Evolutionary conservation across 1,284 basidiomycete species (phyloP).

Genomic region (Pholiota adiposa): DNA sequence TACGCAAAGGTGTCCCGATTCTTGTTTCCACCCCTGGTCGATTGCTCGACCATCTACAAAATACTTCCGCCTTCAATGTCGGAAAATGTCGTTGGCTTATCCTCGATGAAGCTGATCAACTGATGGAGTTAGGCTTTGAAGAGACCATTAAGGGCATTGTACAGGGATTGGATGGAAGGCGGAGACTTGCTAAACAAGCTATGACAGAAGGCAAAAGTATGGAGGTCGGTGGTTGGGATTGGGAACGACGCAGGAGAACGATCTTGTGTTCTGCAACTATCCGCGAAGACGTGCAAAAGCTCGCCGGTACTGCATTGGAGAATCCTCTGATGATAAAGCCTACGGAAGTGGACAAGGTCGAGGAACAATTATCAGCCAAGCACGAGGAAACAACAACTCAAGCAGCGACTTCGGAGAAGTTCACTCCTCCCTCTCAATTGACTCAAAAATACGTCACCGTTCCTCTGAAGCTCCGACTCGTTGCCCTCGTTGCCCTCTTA

Average conservation of each 20-base stretch:
- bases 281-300: slow-evolving; percentile 90
- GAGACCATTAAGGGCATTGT: slow-evolving; percentile 90
- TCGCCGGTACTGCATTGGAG: slow-evolving; percentile 83
- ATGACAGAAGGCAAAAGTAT: slow-evolving; percentile 69
- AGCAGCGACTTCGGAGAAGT: slow-evolving; percentile 53
- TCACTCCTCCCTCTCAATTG: slow-evolving; percentile 94
- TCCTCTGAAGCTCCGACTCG: slow-evolving; percentile 92
- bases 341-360: slow-evolving; percentile 48
- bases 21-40: slow-evolving; percentile 97
- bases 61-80: slow-evolving; percentile 91
- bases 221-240: slow-evolving; percentile 88
- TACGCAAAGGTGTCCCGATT: slow-evolving; percentile 76
- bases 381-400: slow-evolving; percentile 20
- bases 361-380: slow-evolving; percentile 12
- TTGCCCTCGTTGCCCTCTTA: slow-evolving; percentile 87
- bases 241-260: slow-evolving; percentile 77
- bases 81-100: slow-evolving; percentile 96
- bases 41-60: slow-evolving; percentile 91
- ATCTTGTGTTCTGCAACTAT: slow-evolving; percentile 98
- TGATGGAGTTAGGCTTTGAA: slow-evolving; percentile 98
- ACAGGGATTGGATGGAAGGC: slow-evolving; percentile 80
- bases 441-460: slow-evolving; percentile 93
- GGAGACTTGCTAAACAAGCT: slow-evolving; percentile 74
- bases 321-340: slow-evolving; percentile 79
- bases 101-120: slow-evolving; percentile 94